These are phyloP conservation scores for Penicillium arizonense DNA, from an alignment of 495 filamentous ascomycete genomes.

Conservation along the genomic window DNA sequence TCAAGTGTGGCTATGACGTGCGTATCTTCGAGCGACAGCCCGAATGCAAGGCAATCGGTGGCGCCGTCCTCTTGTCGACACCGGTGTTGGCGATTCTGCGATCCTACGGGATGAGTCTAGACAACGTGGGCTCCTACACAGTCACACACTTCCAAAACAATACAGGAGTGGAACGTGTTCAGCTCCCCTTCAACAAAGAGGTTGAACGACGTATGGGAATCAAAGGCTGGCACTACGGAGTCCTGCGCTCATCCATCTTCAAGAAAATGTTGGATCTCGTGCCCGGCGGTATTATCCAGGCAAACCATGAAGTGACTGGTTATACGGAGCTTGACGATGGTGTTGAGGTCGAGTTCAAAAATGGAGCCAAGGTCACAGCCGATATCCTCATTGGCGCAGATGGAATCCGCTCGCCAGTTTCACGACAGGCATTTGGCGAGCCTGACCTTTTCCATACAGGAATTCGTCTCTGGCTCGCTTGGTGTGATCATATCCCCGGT, in stretches of 20 bases:
- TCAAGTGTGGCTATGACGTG: conserved; percentile 11
- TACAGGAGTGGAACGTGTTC: conserved; percentile 4
- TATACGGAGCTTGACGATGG: conserved; percentile 7
- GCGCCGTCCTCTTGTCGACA: conserved; percentile 8
- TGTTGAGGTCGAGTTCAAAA: conserved; percentile 10
- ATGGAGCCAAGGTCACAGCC: conserved; percentile 8
- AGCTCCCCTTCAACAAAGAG: conserved; percentile 18
- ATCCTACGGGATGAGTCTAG: conserved; percentile 1
- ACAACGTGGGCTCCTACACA: conserved; percentile 11
- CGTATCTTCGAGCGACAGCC: conserved; percentile 10
- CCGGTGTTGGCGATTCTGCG: conserved; percentile 12
- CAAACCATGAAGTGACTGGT: conserved; percentile 9
- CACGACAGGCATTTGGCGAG: conserved; percentile 18
- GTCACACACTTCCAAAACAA: conserved; percentile 11
- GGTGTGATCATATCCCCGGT: conserved; percentile 18
- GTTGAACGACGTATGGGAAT: conserved; percentile 16
- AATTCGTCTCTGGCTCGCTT: conserved; percentile 19
- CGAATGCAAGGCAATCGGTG: conserved; percentile 9
- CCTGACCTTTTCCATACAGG: conserved; percentile 13
- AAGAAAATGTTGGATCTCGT: conserved; percentile 16
- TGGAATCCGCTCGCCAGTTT: conserved; percentile 15
- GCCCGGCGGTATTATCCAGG: conserved; percentile 7
- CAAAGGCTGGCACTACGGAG: conserved; percentile 22
- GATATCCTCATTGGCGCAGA: conserved; percentile 19
- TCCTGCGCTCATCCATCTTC: conserved; percentile 18